These are phyloP conservation scores for Penicillium cataractarum DNA, from an alignment of 495 filamentous ascomycete genomes.

Conservation along the genomic window DNA sequence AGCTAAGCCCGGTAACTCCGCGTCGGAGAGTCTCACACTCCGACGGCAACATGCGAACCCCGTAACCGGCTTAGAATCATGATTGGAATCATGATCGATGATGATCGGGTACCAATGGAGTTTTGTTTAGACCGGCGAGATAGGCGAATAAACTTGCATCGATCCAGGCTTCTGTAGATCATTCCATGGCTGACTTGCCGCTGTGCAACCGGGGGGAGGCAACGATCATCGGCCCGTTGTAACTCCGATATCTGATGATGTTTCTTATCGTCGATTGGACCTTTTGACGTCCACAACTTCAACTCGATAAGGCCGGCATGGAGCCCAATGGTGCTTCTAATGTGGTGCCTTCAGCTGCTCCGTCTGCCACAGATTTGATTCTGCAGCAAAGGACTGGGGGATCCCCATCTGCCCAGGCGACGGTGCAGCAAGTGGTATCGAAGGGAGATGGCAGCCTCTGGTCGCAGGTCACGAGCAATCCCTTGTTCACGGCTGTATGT, in stretches of 20 bases:
- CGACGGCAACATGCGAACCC: slow-evolving; percentile 19
- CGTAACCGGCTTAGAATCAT: neutral
- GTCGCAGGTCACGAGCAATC: slow-evolving; percentile 63
- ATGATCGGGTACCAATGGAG: neutral
- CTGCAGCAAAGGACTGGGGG: slow-evolving; percentile 44
- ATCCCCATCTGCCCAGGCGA: slow-evolving; percentile 32
- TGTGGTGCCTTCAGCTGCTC: slow-evolving; percentile 39
- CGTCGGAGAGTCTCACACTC: slow-evolving; percentile 1
- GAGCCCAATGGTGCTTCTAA: slow-evolving; percentile 43
- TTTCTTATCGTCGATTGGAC: slow-evolving; percentile 25
- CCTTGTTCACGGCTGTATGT: slow-evolving; percentile 68
- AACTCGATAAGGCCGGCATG: slow-evolving; percentile 35
- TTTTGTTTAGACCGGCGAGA: neutral
- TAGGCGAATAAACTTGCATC: slow-evolving; percentile 1
- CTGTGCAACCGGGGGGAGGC: slow-evolving; percentile 15
- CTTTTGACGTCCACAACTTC: slow-evolving; percentile 18
- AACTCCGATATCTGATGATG: slow-evolving; percentile 33
- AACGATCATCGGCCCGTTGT: slow-evolving; percentile 34
- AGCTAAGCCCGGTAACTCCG: slow-evolving; percentile 30
- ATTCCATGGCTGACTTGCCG: slow-evolving; percentile 3
- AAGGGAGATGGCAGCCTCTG: slow-evolving; percentile 48
- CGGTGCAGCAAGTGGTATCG: slow-evolving; percentile 33
- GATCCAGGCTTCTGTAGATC: neutral
- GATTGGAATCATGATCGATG: neutral
- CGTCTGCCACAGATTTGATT: slow-evolving; percentile 44